phyloP scores from a whole-genome alignment of 768 basidiomycete genomes.

The Hygrocybe coccinea region DNA sequence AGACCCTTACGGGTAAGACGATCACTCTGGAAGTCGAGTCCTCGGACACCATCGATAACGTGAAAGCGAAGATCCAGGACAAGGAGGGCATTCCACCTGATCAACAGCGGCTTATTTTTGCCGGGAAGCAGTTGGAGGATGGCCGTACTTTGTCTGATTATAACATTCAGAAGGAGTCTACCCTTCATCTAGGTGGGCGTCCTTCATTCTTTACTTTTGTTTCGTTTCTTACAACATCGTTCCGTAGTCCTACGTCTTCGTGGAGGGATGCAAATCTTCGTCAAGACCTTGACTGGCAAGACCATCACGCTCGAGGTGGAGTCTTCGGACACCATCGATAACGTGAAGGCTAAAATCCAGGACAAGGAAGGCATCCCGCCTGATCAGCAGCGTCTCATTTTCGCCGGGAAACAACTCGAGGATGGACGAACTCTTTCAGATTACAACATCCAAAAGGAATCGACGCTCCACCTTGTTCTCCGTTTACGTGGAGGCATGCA shows the following conservation, averaged over 20 bases:
- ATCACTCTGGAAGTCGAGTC: conserved; percentile 92
- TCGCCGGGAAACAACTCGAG: conserved; percentile 92
- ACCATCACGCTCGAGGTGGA: conserved; percentile 92
- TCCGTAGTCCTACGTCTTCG: conserved; percentile 67
- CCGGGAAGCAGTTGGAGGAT: conserved; percentile 92
- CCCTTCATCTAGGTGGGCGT: conserved; percentile 54
- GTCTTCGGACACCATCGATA: conserved; percentile 89
- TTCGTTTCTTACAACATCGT: too few species aligned
- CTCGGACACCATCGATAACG: conserved; percentile 89
- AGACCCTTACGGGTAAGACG: conserved; percentile 85
- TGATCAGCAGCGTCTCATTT: conserved; percentile 86
- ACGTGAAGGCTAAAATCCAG: conserved; percentile 79
- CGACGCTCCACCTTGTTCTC: conserved; percentile 75
- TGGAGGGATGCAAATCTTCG: conserved; percentile 88
- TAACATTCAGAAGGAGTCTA: conserved; percentile 88
- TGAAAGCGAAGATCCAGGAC: conserved; percentile 78
- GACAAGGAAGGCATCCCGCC: conserved; percentile 82
- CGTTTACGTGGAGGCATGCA: conserved; percentile 90
- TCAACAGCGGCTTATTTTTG: conserved; percentile 88
- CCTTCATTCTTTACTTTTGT: too few species aligned
- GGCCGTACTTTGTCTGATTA: conserved; percentile 89
- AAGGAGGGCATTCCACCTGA: conserved; percentile 82
- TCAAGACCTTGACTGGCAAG: conserved; percentile 85
- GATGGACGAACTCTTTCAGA: conserved; percentile 90
- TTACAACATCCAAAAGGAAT: conserved; percentile 90